Base-by-base conservation (phyloP, 345 rosid genomes). In the Euclidium syriacum region DNA sequence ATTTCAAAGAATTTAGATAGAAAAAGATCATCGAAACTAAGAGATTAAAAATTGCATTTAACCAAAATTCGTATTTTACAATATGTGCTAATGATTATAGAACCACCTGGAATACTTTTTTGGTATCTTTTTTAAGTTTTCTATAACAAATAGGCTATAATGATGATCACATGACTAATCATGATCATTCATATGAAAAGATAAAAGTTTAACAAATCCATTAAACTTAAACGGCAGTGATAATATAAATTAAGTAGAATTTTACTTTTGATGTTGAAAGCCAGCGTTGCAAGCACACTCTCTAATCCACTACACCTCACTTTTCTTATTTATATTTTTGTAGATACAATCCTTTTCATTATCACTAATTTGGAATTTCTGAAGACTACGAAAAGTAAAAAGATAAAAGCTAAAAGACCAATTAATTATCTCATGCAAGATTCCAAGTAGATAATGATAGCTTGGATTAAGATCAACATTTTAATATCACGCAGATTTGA, bases 131-230 rank as follows among this genome's bases (percentile, higher is more conserved):
- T 10, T 4, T 3, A 18, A 51, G 30, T 51, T 41, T 43, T 18
- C 20, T n/a, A 52, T 25, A 33, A n/a, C 10, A 25, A 23, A 52
- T 34, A 26, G 32, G 14, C 60, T 12, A 44, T 61, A 61, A 69
- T 61, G 50, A 52, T 61, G 26, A 61, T 7, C 62, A 53, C 74
- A 69, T 61, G 68, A 62, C 68, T 53, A 70, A 52, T 70, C 50
- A 70, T 43, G 56, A 52, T 60, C 62, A 34, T 34, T 36, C 41
- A 15, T 38, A 47, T 38, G 47, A 22, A 58, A 67, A 34, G 9
- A 26, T 29, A 49, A 14, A 27, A 27, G 14, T 47, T 23, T 32
- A 6, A 25, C 15, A 24, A 44, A 25, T 25, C 41, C 30, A 11
- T 3, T 22, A 18, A 11, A 5, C 11, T 34, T 44, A 55, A 70